phyloP scores from a whole-genome alignment of 345 rosid genomes.

The Turnera subulata region DNA sequence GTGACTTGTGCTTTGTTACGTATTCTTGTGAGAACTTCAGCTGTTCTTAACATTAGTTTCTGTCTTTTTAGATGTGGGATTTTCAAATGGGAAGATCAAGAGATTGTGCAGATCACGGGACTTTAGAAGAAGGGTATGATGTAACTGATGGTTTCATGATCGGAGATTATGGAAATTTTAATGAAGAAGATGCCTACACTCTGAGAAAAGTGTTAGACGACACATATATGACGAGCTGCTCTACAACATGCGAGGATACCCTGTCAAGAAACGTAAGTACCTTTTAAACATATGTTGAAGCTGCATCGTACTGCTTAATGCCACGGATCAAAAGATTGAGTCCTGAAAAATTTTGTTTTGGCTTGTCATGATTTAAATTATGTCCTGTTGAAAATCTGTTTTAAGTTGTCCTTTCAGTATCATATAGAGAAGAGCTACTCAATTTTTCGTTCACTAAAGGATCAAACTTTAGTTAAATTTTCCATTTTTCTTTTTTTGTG shows the following conservation, averaged over 20 bases:
- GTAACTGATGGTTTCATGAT: constrained; percentile 1
- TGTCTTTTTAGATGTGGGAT: constrained; percentile 13
- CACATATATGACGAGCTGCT: background rate
- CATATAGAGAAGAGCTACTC: too few species aligned
- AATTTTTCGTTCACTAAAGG: too few species aligned
- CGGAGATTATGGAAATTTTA: background rate
- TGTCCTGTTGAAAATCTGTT: too few species aligned
- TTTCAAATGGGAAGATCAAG: constrained; percentile 7
- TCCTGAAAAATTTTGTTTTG: background rate
- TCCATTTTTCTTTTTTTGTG: too few species aligned
- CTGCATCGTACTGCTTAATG: too few species aligned
- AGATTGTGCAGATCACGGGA: background rate
- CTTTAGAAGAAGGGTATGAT: background rate
- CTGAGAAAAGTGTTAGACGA: background rate
- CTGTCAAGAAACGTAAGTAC: constrained; percentile 5
- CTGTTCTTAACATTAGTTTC: background rate
- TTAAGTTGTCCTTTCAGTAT: too few species aligned
- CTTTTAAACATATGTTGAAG: too few species aligned
- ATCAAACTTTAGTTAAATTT: too few species aligned
- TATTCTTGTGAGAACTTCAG: too few species aligned
- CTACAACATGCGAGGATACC: constrained; percentile 1
- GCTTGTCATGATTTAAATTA: too few species aligned
- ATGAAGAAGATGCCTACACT: constrained; percentile 1
- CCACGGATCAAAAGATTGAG: too few species aligned
- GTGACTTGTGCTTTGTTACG: too few species aligned